Conservation (phyloP, 495 filamentous ascomycete species). For the Tuber calosporum region DNA sequence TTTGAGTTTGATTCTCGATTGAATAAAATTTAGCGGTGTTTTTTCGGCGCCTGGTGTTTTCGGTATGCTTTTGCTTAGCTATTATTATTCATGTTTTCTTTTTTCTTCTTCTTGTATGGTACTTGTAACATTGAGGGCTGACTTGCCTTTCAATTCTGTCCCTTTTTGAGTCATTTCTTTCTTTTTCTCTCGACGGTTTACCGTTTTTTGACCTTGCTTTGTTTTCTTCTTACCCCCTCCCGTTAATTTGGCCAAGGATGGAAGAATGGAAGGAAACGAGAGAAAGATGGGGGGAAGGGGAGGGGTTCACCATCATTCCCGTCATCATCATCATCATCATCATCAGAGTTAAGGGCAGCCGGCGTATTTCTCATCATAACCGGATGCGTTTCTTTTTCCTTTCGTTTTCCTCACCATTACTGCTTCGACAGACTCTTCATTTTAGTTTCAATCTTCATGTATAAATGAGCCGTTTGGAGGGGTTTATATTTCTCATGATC, state of each 20-base stretch:
- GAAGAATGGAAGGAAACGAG: not conserved
- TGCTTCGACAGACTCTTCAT: too few species aligned
- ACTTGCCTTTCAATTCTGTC: conserved; percentile 2
- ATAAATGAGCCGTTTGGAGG: not conserved
- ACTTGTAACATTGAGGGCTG: not conserved
- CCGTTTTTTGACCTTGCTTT: not conserved
- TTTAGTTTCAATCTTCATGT: not conserved
- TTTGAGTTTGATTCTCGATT: not conserved
- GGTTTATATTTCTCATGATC: not conserved
- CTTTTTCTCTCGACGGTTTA: not conserved
- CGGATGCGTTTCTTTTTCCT: not conserved
- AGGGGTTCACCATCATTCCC: not conserved
- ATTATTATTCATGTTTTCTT: conserved; percentile 9
- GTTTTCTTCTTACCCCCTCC: not conserved
- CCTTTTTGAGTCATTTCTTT: not conserved
- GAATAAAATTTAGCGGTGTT: conserved; percentile 10
- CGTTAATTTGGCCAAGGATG: not conserved
- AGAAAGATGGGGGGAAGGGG: not conserved
- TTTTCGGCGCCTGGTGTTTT: conserved; percentile 31
- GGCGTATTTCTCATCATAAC: conserved; percentile 2
- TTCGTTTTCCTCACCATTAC: not conserved
- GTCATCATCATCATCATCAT: not conserved
- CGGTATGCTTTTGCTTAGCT: conserved; percentile 16
- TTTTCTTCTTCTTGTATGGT: not conserved
- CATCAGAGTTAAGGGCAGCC: not conserved